Base-by-base conservation (phyloP, 805 yeast species). In the Saccharomycopsis oosterbeekiorum region DNA sequence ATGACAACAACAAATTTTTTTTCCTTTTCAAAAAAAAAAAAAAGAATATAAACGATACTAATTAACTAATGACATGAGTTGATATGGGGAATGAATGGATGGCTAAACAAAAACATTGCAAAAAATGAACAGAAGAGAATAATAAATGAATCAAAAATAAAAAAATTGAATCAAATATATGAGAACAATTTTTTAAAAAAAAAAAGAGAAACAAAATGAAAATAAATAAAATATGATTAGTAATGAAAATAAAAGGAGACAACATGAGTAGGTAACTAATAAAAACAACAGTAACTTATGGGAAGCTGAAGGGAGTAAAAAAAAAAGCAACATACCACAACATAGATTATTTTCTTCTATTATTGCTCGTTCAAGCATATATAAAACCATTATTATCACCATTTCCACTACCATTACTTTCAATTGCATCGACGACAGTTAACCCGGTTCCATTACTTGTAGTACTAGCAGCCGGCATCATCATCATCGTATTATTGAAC, bases 31-130 rank as follows among this genome's bases (percentile, higher is more conserved):
- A 11, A 47, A 47, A 9, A 43, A 12, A 14, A 47, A 42, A 19
- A 19, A 19, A 47, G 21, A 24, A 37, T 12, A 37, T 37, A 47
- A 47, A 47, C 53, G 21, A 47, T 47, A 47, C 34, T 47, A 21
- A 47, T 47, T 24, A 47, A 47, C 53, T 47, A 47, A 47, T 47
- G 53, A 47, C 53, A 47, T 47, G 53, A 47, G 21, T 47, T 47
- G 29, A 47, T 47, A 47, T 47, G 53, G 29, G 26, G 21, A 8
- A 41, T 21, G 19, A 34, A 26, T 11, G 2, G 53, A 10, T 21
- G 19, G 53, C 34, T 47, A 47, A 47, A 47, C 53, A 26, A 24
- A 47, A 47, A 47, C 53, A 47, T 47, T 47, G 53, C 53, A 47
- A 47, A 47, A 19, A 47, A 24, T 29, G 34, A 29, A 29, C 34